Base-by-base conservation (phyloP, 2,329 filamentous ascomycete species). In the Penicillium sp. region DNA sequence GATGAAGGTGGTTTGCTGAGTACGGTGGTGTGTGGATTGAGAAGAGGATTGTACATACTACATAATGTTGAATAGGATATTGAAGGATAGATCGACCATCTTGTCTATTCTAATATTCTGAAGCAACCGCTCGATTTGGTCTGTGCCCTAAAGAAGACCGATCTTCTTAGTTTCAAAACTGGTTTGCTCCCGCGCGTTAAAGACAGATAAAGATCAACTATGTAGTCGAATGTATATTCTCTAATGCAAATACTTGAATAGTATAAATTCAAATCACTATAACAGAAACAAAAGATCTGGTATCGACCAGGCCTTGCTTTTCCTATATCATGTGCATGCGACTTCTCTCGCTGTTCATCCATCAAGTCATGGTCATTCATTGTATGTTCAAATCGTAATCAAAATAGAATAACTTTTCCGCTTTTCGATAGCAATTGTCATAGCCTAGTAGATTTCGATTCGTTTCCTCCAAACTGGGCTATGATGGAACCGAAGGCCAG, bases 261-360 rank as follows among this genome's bases (percentile, higher is more conserved):
- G 31, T 48, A 47, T 51, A 33, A 42, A 44, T 47, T 54, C 36
- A 54, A 36, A 63, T 57, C 59, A 66, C 59, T 66, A 55, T 44
- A 53, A 48, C 41, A 43, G 35, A 29, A 61, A 64, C 56, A 62
- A 64, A 63, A 61, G 52, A 53, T 58, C 58, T 61, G 67, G 62
- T 62, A 62, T 62, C 55, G 48, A 64, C 67, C 62, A 68, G 64
- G 42, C 55, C 57, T 53, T 59, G 59, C 52, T 58, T 50, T 63
- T 61, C 59, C 58, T 61, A 61, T 64, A 53, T 67, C 68, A 70
- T 69, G 64, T 70, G 70, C 69, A 70, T 61, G 63, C 60, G 64
- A 58, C 50, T 57, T 59, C 58, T 56, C 54, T 65, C 58, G 59
- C 63, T 52, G 55, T 64, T 55, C 66, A 66, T 59, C 55, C 55